Conservation (phyloP, 495 filamentous ascomycete species). For the Xylaria acuta region DNA sequence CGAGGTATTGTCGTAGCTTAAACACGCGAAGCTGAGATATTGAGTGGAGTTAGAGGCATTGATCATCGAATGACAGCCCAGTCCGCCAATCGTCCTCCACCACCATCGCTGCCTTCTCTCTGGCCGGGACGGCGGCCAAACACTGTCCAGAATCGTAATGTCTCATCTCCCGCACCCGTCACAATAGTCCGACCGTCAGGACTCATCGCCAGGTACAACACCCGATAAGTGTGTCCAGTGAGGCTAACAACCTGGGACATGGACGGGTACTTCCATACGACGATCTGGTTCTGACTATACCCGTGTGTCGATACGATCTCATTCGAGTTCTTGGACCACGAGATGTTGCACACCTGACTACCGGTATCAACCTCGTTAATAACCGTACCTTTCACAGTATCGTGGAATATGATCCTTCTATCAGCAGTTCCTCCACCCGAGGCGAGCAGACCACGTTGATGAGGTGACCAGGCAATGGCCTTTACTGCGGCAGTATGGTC, state of each 20-base stretch:
- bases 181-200: constrained; percentile 93
- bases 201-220: constrained; percentile 96
- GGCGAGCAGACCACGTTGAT: constrained; percentile 91
- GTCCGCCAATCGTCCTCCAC: constrained; percentile 65
- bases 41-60: neutral
- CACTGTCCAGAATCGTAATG: constrained; percentile 94
- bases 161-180: constrained; percentile 96
- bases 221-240: constrained; percentile 94
- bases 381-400: constrained; percentile 78
- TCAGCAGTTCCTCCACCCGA: constrained; percentile 96
- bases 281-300: constrained; percentile 97
- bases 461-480: constrained; percentile 98
- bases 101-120: constrained; percentile 56
- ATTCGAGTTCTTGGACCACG: constrained; percentile 94
- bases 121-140: constrained; percentile 72
- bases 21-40: constrained; percentile 25
- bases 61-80: constrained; percentile 72
- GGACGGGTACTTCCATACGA: constrained; percentile 97
- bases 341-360: constrained; percentile 94
- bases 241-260: constrained; percentile 96
- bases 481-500: constrained; percentile 96
- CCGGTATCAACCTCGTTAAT: constrained; percentile 92
- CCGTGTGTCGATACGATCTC: constrained; percentile 97
- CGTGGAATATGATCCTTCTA: constrained; percentile 96
- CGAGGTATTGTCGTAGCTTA: constrained; percentile 13